Evolutionary conservation across 768 basidiomycete species (phyloP).

Genomic region (Kwoniella mangroviensis): DNA sequence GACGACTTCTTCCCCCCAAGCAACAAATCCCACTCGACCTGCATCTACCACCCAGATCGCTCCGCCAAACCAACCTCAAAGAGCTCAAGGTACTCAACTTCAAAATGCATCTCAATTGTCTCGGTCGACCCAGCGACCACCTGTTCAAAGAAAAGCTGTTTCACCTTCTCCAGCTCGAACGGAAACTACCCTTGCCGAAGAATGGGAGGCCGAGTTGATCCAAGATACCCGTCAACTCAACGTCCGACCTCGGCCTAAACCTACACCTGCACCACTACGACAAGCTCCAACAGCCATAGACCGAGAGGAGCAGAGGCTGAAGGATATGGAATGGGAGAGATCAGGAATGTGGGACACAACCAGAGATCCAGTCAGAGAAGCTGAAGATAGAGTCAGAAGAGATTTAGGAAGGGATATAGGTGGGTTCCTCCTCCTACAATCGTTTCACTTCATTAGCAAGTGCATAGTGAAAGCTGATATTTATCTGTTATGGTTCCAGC

Average conservation of each 20-base stretch:
- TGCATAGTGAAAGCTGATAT: background rate
- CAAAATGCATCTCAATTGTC: too few species aligned
- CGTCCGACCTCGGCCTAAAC: background rate
- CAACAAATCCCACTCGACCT: background rate
- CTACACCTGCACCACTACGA: background rate
- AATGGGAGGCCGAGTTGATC: constrained; percentile 43
- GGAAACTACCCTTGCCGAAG: constrained; percentile 35
- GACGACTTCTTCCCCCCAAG: background rate
- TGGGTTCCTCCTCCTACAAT: constrained; percentile 14
- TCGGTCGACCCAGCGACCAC: background rate
- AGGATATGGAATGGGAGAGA: constrained; percentile 43
- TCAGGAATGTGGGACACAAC: constrained; percentile 36
- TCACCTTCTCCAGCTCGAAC: constrained; percentile 26
- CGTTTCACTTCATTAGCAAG: background rate
- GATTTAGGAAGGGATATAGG: constrained; percentile 42
- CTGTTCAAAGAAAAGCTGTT: background rate
- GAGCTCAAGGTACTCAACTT: constrained; percentile 9
- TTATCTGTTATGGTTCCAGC: constrained; percentile 28
- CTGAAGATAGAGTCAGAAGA: constrained; percentile 38
- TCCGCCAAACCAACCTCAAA: background rate
- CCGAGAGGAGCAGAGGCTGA: constrained; percentile 22
- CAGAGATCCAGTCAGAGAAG: constrained; percentile 31
- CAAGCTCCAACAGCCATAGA: constrained; percentile 4
- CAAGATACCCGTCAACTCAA: constrained; percentile 6
- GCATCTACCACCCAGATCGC: background rate